Evolutionary conservation across 371 early-diverging fungal genomes (phyloP), one percentile per base, ranked within the genome.

Genomic region (Haplosporangium sp.): DNA sequence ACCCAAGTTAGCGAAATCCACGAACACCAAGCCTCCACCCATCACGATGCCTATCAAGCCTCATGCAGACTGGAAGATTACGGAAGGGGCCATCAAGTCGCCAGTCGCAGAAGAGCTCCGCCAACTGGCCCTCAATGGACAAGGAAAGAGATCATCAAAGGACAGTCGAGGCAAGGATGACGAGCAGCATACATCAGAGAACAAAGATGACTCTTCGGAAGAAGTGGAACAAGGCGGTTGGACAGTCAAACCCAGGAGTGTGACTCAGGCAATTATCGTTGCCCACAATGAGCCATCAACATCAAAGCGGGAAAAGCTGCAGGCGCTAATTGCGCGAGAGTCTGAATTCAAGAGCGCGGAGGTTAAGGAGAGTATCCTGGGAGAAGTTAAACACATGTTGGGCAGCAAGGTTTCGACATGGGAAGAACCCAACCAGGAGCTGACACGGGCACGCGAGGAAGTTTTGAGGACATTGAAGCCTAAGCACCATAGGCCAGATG

Each of bases 401-500:
- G 79, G 79, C 38, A 79, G 73, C 52, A 67, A 46, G 60, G 72
- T 57, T 9, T 74, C 68, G 46, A 70, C 69, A 51, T 82, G 83
- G 80, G 72, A 70, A 36, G 82, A 62, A 16, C 71, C 42, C 61
- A 81, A 18, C 56, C 62, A 8, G 51, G 73, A 55, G 64, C 64
- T 38, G 59, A 55, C 37, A 75, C 77, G 80, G 51, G 81, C 77
- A 37, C 82, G 85, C 40, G 74, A 74, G 51, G 71, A 62, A 40
- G 59, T 81, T 5, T 55, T 89, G 9, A 83, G 80, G 55, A 67
- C 84, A 23, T 60, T 86, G 37, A 90, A 90, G 64, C 82, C 83
- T 52, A 90, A 89, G 55, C 86, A 86, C 65, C 87, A 86, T 64
- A 75, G 83, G n/a, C 87, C 90, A 0, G 90, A 91, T 65, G 68